Evolutionary conservation across 768 basidiomycete genomes (phyloP), one percentile per base, ranked within the genome.

Genomic region (Rhodocollybia butyracea): DNA sequence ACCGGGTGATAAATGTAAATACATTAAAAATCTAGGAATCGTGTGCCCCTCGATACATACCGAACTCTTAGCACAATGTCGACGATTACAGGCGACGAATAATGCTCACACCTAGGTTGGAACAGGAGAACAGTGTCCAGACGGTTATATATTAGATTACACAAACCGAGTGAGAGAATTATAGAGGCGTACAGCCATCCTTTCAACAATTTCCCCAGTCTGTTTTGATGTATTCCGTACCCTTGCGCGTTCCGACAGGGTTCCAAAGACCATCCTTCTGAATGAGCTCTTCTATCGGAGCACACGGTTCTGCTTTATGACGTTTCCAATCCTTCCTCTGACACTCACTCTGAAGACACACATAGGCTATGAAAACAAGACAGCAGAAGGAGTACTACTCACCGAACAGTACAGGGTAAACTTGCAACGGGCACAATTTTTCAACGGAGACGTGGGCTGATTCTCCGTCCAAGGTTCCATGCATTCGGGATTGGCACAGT

Each of bases 291-390:
- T 59, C 58, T 24, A 57, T 32, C 13, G 58, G 57, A 4, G 57
- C 57, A 41, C 57, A 59, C n/a, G 57, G 58, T 32, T 59, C 58
- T 26, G 27, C 43, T 29, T 59, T 59, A 32, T 59, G 58, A 5
- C 58, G 31, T 42, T 43, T 43, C 58, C 58, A 59, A 39, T 59
- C 58, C 19, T 40, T 51, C 26, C 11, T 57, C 39, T 59, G 58
- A 38, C 58, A 59, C 21, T 39, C 38, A 21, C 10, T 24, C 52
- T 54, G 30, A 21, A 21, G 32, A 5, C 5, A n/a, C n/a, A n/a
- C n/a, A n/a, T n/a, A n/a, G n/a, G n/a, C n/a, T n/a, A n/a, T n/a
- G n/a, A n/a, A n/a, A n/a, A n/a, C n/a, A n/a, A n/a, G n/a, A n/a
- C n/a, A n/a, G n/a, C n/a, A n/a, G n/a, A n/a, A n/a, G n/a, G n/a